phyloP scores from a whole-genome alignment of 257 asterid species.

The Forsythia suspensa region DNA sequence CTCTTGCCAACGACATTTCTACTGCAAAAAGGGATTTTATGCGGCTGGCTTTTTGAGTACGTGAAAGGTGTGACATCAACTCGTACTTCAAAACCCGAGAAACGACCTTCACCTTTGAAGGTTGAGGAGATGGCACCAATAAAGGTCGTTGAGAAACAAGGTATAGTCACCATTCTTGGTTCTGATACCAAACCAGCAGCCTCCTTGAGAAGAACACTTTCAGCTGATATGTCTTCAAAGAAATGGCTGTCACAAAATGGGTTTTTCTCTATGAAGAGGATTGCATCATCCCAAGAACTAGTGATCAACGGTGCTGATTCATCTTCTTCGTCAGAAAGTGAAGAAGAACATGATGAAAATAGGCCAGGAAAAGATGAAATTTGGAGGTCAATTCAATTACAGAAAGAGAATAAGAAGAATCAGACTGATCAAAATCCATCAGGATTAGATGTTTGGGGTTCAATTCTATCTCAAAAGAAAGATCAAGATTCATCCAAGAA shows the following conservation, averaged over 20 bases:
- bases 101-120: slow-evolving; percentile 17
- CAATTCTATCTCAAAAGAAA: slow-evolving; percentile 41
- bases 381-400: not conserved
- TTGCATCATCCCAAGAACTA: slow-evolving; percentile 24
- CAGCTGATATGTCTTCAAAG: slow-evolving; percentile 64
- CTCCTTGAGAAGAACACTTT: slow-evolving; percentile 63
- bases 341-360: slow-evolving; percentile 13
- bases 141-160: slow-evolving; percentile 36
- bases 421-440: not conserved
- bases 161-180: slow-evolving; percentile 74
- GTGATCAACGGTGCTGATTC: slow-evolving; percentile 7
- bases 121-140: slow-evolving; percentile 17
- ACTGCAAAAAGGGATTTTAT: not conserved
- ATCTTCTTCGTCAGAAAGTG: slow-evolving; percentile 30
- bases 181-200: slow-evolving; percentile 37
- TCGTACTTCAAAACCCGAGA: not conserved
- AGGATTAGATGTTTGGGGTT: slow-evolving; percentile 37
- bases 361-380: not conserved
- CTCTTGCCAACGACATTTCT: not conserved
- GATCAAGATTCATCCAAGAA: slow-evolving; percentile 11
- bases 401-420: slow-evolving; percentile 13
- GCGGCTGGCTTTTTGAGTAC: not conserved
- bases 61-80: not conserved
- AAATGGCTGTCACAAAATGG: slow-evolving; percentile 56
- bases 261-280: slow-evolving; percentile 33